These are phyloP conservation scores for Dalechampia spathulata DNA, from an alignment of 441 rosid species.

Conservation along the genomic window DNA sequence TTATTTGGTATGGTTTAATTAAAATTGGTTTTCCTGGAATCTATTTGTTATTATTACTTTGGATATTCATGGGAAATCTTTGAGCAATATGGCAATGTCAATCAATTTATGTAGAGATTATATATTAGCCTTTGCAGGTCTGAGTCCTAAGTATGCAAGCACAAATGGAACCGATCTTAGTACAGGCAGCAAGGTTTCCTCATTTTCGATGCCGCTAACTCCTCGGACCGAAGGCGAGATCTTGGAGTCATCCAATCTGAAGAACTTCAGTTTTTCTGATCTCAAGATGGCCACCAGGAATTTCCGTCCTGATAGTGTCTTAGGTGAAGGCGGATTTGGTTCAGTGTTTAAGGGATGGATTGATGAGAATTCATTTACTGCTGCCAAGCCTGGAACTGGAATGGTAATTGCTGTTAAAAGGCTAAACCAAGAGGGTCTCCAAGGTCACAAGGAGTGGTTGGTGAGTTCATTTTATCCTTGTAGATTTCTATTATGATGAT, in stretches of 20 bases:
- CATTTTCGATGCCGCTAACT: slow-evolving; percentile 41
- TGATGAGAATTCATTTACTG: slow-evolving; percentile 55
- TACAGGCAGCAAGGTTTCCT: slow-evolving; percentile 52
- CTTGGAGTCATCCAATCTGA: slow-evolving; percentile 64
- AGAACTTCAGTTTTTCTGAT: slow-evolving; percentile 50
- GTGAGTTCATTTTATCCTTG: no score
- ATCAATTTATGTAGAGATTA: background rate
- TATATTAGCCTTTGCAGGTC: slow-evolving; percentile 28
- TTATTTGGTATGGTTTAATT: background rate
- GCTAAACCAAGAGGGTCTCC: slow-evolving; percentile 71
- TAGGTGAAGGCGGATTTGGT: slow-evolving; percentile 98
- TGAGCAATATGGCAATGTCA: background rate
- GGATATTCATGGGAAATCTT: no score
- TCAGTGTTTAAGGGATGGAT: slow-evolving; percentile 96
- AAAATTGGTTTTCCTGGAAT: background rate
- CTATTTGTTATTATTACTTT: background rate
- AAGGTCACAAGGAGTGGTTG: no score
- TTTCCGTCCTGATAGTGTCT: slow-evolving; percentile 74
- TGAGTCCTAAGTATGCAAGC: slow-evolving; percentile 47
- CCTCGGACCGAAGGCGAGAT: slow-evolving; percentile 81
- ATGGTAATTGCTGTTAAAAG: slow-evolving; percentile 74
- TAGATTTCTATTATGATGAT: no score
- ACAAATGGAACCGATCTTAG: no score
- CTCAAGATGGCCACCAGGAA: slow-evolving; percentile 74
- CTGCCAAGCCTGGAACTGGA: slow-evolving; percentile 82